Conservation (phyloP, 148 eudicot genomes). For the Camellia sinensis region DNA sequence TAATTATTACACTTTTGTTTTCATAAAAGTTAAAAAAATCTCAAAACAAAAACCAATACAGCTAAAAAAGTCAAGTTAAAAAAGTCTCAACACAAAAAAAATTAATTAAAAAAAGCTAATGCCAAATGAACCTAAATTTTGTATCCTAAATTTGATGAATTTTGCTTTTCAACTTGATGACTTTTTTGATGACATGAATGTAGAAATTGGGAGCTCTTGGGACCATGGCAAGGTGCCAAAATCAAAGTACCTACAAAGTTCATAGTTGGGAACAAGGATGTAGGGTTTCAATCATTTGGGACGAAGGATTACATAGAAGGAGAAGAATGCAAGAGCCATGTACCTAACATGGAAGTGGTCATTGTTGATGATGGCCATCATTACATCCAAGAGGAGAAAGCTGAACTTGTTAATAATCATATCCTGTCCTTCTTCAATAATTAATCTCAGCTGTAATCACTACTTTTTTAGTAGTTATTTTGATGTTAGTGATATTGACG, state of each 20-base stretch:
- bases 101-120: no score
- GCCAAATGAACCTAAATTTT: no score
- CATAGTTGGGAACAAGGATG: constrained; percentile 4
- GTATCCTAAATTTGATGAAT: no score
- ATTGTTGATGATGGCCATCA: constrained; percentile 5
- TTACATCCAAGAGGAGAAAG: background rate
- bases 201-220: background rate
- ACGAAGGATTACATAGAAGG: background rate
- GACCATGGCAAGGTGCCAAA: background rate
- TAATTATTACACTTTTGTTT: no score
- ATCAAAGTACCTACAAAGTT: constrained; percentile 1
- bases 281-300: constrained; percentile 9
- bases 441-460: background rate
- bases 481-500: no score
- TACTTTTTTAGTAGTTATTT: no score
- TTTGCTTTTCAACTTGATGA: no score
- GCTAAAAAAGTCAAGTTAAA: no score
- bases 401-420: background rate
- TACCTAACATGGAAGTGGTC: constrained; percentile 4
- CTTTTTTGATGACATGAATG: background rate
- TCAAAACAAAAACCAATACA: no score
- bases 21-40: no score
- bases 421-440: constrained; percentile 6
- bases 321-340: constrained; percentile 5
- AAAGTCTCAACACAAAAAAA: no score